These are phyloP conservation scores for Craterostigma plantagineum DNA, from an alignment of 257 asterid genomes.

Conservation along the genomic window DNA sequence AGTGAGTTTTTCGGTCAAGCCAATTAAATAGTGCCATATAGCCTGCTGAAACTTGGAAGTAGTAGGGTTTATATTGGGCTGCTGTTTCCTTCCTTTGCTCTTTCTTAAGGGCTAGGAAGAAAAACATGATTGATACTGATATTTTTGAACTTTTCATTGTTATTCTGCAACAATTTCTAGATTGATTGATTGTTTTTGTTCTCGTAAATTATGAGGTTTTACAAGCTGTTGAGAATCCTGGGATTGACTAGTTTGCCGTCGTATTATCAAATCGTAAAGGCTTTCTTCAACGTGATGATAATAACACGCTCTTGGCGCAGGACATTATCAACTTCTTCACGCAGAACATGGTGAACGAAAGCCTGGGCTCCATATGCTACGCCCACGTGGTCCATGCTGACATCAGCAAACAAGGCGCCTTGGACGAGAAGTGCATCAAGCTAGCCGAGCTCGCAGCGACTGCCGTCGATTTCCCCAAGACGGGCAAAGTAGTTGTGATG, in stretches of 20 bases:
- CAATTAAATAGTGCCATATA: no score
- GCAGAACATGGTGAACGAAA: conserved; percentile 67
- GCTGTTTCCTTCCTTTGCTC: no score
- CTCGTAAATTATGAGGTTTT: no score
- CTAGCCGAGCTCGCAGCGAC: conserved; percentile 88
- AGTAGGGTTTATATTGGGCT: no score
- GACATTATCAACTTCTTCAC: conserved; percentile 61
- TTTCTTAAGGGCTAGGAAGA: no score
- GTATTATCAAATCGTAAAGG: background rate
- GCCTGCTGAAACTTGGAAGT: no score
- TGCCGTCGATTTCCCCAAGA: conserved; percentile 91
- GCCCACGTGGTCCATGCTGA: conserved; percentile 98
- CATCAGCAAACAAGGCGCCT: conserved; percentile 55
- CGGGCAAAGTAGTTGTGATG: conserved; percentile 56
- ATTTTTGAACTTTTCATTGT: no score
- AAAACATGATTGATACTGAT: no score
- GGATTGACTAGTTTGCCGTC: conserved; percentile 1
- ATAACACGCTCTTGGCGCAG: conserved; percentile 19
- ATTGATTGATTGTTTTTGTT: no score
- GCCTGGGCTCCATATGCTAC: conserved; percentile 77
- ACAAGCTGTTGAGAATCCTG: background rate
- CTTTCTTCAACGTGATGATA: conserved; percentile 1
- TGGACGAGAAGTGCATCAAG: conserved; percentile 70
- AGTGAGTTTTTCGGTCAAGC: conserved; percentile 25
- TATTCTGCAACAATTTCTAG: no score